Evolutionary conservation across 2,329 filamentous ascomycete genomes (phyloP), one percentile per base, ranked within the genome.

Genomic region (Ophiostoma himal-ulmi): DNA sequence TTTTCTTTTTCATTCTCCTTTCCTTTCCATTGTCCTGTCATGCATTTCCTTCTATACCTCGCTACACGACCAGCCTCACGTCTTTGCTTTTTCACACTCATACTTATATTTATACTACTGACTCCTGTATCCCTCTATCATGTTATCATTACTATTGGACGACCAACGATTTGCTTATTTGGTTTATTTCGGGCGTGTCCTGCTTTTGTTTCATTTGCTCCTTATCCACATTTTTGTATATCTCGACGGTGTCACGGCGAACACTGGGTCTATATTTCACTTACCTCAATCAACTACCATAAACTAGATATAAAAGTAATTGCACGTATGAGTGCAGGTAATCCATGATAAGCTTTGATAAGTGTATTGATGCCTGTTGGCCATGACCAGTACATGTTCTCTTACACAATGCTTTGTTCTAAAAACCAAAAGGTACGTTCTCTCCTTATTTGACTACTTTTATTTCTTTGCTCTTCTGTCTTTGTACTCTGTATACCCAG

Each of bases 11-110:
- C 30, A 30, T 30, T 30, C 30, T 3, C 30, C 30, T 30, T 30
- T 30, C 4, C 30, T 30, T 30, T 30, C 30, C 30, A 30, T 30
- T 3, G 30, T 30, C 30, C 36, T 39, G 30, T 65, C 36, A n/a
- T 26, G 26, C 26, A 22, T 67, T 44, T 67, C 39, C 39, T 67
- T 67, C 26, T 67, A 41, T 67, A 67, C n/a, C 39, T 67, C 26
- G 11, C 6, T 44, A 22, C 36, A 64, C 60, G 34, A 20, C 60
- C 60, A 64, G 60, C 60, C 20, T 65, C 62, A 65, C 65, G 37
- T 67, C 65, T 67, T 48, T 14, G 30, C 34, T 34, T 14, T 39
- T 67, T 48, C 6, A 0, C 36, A 17, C 7, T 34, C 17, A 8
- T 70, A 1, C 36, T 67, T 34, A 10, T 64, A 48, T 68, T 7